Evolutionary conservation across 345 rosid genomes (phyloP).

Genomic region (Mallotus nudiflorus): DNA sequence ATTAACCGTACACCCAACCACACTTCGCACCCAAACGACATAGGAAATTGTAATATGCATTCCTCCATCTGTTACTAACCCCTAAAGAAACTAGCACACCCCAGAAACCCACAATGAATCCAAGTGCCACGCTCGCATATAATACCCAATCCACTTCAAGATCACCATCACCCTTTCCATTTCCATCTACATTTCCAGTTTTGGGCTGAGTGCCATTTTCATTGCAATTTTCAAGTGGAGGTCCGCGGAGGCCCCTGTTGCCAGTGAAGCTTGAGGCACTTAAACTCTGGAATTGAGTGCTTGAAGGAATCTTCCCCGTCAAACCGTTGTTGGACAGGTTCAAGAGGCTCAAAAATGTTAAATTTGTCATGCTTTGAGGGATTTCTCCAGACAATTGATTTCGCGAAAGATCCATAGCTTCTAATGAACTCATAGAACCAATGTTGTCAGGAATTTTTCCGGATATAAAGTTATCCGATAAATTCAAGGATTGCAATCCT

Average conservation of each 20-base stretch:
- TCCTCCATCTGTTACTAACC: neutral
- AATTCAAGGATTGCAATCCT: neutral
- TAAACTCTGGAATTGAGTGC: neutral
- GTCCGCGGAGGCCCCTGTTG: neutral
- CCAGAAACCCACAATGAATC: constrained; percentile 1
- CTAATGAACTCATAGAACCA: neutral
- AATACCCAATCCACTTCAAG: neutral
- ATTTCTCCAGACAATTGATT: neutral
- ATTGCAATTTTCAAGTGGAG: neutral
- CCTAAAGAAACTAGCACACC: neutral
- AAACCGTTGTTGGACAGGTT: neutral
- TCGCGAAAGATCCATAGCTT: neutral
- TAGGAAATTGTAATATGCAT: neutral
- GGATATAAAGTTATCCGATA: neutral
- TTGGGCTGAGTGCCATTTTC: neutral
- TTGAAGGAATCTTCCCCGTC: neutral
- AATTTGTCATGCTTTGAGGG: neutral
- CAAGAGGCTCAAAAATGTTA: constrained; percentile 4
- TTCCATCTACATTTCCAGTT: neutral
- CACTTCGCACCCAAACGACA: neutral
- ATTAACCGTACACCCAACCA: neutral
- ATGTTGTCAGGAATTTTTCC: neutral
- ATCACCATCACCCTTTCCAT: neutral
- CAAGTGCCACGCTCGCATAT: neutral
- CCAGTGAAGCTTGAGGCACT: neutral